Evolutionary conservation across 2,329 filamentous ascomycete species (phyloP), one percentile per base, ranked within the genome.

Genomic region (Fusarium abutilonis): DNA sequence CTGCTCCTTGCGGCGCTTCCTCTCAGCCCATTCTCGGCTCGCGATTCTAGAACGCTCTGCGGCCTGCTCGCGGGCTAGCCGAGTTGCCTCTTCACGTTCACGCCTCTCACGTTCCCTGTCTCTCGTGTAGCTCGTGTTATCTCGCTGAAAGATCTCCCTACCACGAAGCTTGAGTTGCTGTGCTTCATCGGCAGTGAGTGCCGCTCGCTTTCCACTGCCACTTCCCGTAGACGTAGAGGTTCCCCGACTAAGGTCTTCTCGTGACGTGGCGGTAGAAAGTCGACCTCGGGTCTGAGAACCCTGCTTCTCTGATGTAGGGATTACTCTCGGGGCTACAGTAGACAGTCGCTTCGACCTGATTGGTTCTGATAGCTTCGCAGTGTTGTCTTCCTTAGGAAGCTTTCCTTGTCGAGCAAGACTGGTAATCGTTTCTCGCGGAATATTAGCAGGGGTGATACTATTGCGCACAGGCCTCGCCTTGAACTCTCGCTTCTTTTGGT

Each of bases 21-120:
- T 86, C 70, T 87, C 84, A 10, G 85, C 85, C 85, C 86, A 88
- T 66, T 87, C 83, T 31, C 85, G 80, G 63, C 85, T 85, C 56
- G 83, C 79, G 70, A 80, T 78, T 50, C 86, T 80, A 50, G 84
- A 86, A 67, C 83, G 79, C 73, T 89, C 85, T 9, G 86, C 86
- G 21, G 86, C 86, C 67, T 86, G 78, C 66, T 86, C 82, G 40
- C 86, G 78, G 8, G 86, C 85, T 51, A 77, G 68, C 67, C 82
- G 85, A 13, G 85, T 81, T 34, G 79, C 77, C 43, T 76, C 73
- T 65, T 88, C 85, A 31, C 85, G 80, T 58, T 84, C 82, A 9
- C 77, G 78, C 64, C 77, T 82, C 70, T 86, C 85, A 9, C 78
- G 78, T 60, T 85, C 81, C 44, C 80, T 80, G 41, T 81, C 81